These are phyloP conservation scores for Ascoidea tarda DNA, from an alignment of 805 yeast genomes.

Conservation along the genomic window DNA sequence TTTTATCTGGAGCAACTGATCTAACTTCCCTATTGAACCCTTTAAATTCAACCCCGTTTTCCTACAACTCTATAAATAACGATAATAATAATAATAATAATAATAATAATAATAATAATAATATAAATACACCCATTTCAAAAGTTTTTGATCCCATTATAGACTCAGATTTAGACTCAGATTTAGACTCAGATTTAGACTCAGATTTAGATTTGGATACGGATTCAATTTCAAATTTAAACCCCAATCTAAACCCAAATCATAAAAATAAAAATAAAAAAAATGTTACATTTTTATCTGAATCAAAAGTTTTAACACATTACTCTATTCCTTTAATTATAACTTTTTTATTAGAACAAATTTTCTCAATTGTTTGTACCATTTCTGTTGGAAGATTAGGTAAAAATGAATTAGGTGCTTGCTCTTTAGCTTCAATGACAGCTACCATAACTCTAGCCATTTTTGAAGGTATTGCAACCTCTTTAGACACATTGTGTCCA, in stretches of 20 bases:
- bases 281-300: constrained; percentile 21
- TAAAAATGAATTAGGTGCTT: constrained; percentile 68
- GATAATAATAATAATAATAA: not conserved
- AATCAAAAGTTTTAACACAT: constrained; percentile 20
- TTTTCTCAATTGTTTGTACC: constrained; percentile 68
- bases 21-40: not conserved
- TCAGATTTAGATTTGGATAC: constrained; percentile 2
- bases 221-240: constrained; percentile 1
- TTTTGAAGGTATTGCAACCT: constrained; percentile 72
- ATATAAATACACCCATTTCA: not conserved
- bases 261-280: constrained; percentile 1
- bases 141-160: not conserved
- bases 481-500: constrained; percentile 71
- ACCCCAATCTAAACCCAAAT: not conserved
- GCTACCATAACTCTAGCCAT: constrained; percentile 69
- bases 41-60: not conserved
- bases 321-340: constrained; percentile 34
- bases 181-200: constrained; percentile 13
- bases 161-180: constrained; percentile 2
- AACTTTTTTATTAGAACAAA: constrained; percentile 50
- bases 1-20: not conserved
- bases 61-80: not conserved
- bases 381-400: constrained; percentile 79
- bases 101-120: not conserved
- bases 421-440: constrained; percentile 72